Evolutionary conservation across 1,139 yeast species (phyloP).

Genomic region (Taphrina pruni): DNA sequence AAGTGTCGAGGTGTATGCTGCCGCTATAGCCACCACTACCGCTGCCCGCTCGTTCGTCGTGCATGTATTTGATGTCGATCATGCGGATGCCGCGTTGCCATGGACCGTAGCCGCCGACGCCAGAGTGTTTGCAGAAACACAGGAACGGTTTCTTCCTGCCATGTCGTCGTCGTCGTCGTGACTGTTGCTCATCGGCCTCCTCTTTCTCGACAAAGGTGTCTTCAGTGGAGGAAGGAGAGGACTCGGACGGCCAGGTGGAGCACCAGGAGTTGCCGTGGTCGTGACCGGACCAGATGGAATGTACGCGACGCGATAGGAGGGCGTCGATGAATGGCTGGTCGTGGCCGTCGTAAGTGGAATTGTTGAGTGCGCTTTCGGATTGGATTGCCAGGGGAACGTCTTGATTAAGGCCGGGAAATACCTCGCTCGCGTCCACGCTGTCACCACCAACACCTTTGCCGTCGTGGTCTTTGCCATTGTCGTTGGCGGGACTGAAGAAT

Average conservation of each 20-base stretch:
- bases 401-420: slow-evolving; percentile 12
- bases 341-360: neutral
- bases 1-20: slow-evolving; percentile 3
- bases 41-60: no score
- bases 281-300: slow-evolving; percentile 17
- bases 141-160: neutral
- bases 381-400: slow-evolving; percentile 8
- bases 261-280: slow-evolving; percentile 21
- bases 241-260: neutral
- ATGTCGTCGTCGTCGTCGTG: no score
- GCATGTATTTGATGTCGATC: neutral
- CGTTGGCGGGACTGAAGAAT: neutral
- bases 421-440: neutral
- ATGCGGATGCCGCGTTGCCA: slow-evolving; percentile 20
- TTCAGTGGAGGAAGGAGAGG: neutral
- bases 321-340: slow-evolving; percentile 16
- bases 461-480: no score
- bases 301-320: neutral
- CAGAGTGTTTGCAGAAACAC: slow-evolving; percentile 16
- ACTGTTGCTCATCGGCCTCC: neutral
- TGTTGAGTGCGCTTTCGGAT: slow-evolving; percentile 3
- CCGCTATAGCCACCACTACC: neutral
- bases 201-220: neutral
- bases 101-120: slow-evolving; percentile 16
- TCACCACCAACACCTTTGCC: neutral